These are phyloP conservation scores for Colletotrichum sp. DNA, from an alignment of 2,329 filamentous ascomycete genomes.

Conservation along the genomic window DNA sequence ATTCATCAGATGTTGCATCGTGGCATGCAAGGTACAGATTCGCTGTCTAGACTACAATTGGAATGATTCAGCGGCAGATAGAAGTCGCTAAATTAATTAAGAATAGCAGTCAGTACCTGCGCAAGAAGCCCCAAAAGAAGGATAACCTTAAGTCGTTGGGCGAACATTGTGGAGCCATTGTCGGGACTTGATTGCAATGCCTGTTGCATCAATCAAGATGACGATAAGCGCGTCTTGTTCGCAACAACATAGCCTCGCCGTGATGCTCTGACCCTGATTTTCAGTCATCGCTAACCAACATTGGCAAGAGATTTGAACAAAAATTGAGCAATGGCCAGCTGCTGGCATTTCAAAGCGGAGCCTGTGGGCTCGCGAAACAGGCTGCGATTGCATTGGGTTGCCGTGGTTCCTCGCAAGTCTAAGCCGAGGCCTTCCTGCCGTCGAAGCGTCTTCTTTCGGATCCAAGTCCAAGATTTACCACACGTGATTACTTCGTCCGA, in stretches of 20 bases:
- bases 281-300: background rate
- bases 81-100: background rate
- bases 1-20: background rate
- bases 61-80: background rate
- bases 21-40: background rate
- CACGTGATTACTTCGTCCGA: background rate
- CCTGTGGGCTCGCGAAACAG: background rate
- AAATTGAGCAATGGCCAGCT: background rate
- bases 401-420: background rate
- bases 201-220: background rate
- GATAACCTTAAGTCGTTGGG: background rate
- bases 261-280: background rate
- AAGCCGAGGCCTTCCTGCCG: background rate
- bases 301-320: background rate
- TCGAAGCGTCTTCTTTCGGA: background rate
- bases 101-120: background rate
- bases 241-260: background rate
- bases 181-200: background rate
- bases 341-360: background rate
- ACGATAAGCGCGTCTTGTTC: background rate
- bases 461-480: background rate
- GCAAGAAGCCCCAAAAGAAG: background rate
- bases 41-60: background rate
- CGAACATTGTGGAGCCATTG: background rate
- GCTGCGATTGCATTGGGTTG: background rate